phyloP scores from a whole-genome alignment of 345 rosid genomes.

The Eucalyptus victrix region DNA sequence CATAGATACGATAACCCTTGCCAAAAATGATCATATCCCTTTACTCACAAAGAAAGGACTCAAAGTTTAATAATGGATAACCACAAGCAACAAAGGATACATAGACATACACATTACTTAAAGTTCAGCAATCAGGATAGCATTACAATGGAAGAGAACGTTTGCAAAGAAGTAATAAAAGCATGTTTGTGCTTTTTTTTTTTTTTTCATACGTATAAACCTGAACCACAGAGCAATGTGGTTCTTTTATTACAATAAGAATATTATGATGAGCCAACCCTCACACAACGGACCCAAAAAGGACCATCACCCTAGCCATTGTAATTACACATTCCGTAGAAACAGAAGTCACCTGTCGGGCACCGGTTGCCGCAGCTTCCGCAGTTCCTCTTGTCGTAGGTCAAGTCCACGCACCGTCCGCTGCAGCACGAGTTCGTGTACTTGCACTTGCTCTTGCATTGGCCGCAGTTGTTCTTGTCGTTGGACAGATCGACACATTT shows the following conservation, averaged over 20 bases:
- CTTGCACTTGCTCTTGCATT: slow-evolving; percentile 58
- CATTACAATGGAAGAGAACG: neutral
- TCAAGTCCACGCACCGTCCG: slow-evolving; percentile 44
- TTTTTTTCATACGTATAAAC: neutral
- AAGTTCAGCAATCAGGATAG: neutral
- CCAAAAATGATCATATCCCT: neutral
- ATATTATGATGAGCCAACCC: neutral
- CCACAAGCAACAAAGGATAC: neutral
- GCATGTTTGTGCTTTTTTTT: neutral
- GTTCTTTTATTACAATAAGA: slow-evolving; percentile 10
- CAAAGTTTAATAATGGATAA: neutral
- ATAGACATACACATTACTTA: neutral
- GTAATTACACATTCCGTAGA: slow-evolving; percentile 72
- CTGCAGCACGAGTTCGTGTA: slow-evolving; percentile 56
- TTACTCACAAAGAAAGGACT: neutral
- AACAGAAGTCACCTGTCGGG: slow-evolving; percentile 18
- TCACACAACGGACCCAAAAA: neutral
- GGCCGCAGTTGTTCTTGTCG: slow-evolving; percentile 57
- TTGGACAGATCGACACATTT: slow-evolving; percentile 44
- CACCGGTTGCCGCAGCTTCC: slow-evolving; percentile 63
- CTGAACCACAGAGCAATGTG: neutral
- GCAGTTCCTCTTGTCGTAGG: slow-evolving; percentile 66
- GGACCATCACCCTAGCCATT: neutral
- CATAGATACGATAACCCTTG: neutral
- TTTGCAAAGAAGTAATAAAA: neutral